Evolutionary conservation across 2,329 filamentous ascomycete species (phyloP).

Genomic region (Venturia pyrina): DNA sequence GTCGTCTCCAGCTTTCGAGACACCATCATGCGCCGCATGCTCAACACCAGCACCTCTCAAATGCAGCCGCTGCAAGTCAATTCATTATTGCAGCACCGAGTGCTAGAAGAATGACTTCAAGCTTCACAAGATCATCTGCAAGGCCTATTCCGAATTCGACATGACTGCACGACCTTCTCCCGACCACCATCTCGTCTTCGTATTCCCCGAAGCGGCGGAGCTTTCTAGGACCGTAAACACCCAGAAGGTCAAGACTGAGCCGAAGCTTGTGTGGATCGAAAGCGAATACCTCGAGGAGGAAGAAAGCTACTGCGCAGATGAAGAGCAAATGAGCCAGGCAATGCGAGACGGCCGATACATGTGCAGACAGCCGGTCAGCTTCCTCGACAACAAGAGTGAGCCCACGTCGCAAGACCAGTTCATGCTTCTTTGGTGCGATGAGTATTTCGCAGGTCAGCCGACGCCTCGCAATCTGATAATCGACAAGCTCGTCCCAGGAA

Average conservation of each 20-base stretch:
- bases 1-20: background rate
- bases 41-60: background rate
- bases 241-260: background rate
- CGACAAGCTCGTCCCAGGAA: background rate
- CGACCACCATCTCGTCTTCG: constrained; percentile 9
- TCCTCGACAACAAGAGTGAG: background rate
- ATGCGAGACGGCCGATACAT: background rate
- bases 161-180: background rate
- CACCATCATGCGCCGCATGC: background rate
- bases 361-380: background rate
- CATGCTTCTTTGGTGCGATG: background rate
- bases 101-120: constrained; percentile 14
- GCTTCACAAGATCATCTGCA: constrained; percentile 14
- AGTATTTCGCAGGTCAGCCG: background rate
- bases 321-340: background rate
- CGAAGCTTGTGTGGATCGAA: background rate
- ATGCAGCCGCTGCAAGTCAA: constrained; percentile 12
- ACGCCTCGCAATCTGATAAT: background rate
- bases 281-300: background rate
- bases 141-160: constrained; percentile 9
- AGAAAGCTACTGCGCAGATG: background rate
- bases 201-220: constrained; percentile 5
- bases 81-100: constrained; percentile 13
- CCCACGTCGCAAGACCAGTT: background rate
- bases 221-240: background rate